Evolutionary conservation across 768 basidiomycete genomes (phyloP), one percentile per base, ranked within the genome.

Genomic region (Boletus tomentosulus): DNA sequence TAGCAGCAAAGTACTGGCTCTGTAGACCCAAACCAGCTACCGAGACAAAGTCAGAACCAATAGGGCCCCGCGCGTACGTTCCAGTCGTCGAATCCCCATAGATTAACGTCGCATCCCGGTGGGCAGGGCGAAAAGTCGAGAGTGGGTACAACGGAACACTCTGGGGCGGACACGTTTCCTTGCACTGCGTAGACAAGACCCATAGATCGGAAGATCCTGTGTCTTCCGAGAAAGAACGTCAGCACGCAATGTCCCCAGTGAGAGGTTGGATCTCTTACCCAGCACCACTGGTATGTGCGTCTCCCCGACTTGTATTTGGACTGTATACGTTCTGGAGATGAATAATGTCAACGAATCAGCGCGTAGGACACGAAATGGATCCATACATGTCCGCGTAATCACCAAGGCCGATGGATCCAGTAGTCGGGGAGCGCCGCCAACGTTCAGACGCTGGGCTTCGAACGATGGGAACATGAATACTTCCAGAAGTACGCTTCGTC

Each of bases 151-250:
- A 64, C 5, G 78, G 72, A 2, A 77, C 65, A 2, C 60, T 66
- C 28, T 61, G 63, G 3, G 69, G 54, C 48, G 76, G 76, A 54
- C 74, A 78, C 3, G 73, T 59, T n/a, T 61, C 57, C 10, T 66
- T 68, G 64, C 85, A 89, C 0, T 76, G 69, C 47, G 82, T 77
- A 0, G 86, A 86, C 27, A 84, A 67, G 10, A 86, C 77, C 89
- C 89, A 91, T 6, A 89, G 65, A 62, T 91, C 88, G 5, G 88
- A 83, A 3, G 88, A 90, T 42, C 88, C 88, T 2, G 87, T 88
- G 57, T 90, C 88, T 87, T 50, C 19, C 12, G 31, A 33, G 34
- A 15, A 31, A 8, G 15, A 10, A 30, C 1, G 33, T 65, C 27
- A 65, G 48, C 22, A 27, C 35, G 2, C 12, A 25, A 13, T 25